Percentiles rank a stretch among this genome's conserved stretches.
Conservation (phyloP, 2,329 filamentous ascomycete species). For the Reticulascus tulasneorum region DNA sequence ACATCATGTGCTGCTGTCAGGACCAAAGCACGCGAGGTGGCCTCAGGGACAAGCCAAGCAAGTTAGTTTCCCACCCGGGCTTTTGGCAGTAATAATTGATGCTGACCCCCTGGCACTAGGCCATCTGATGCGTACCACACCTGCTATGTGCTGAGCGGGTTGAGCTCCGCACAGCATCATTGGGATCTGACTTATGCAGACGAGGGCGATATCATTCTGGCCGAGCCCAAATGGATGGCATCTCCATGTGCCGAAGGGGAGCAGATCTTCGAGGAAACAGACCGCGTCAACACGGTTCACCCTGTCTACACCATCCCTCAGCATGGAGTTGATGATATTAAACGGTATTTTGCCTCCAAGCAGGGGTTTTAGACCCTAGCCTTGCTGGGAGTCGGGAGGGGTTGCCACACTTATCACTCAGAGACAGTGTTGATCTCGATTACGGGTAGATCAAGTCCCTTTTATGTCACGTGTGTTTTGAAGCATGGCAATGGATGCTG, state of each 20-base stretch:
- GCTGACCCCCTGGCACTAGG: slow-evolving; percentile 34
- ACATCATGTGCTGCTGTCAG: slow-evolving; percentile 88
- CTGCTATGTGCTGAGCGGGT: slow-evolving; percentile 82
- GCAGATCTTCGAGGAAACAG: slow-evolving; percentile 66
- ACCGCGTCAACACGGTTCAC: slow-evolving; percentile 68
- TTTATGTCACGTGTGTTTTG: too few relatives aligned
- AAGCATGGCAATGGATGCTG: too few relatives aligned
- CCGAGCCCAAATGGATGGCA: slow-evolving; percentile 40
- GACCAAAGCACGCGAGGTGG: slow-evolving; percentile 68
- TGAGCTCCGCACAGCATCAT: slow-evolving; percentile 76
- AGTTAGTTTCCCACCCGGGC: slow-evolving; percentile 49
- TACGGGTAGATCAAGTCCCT: too few relatives aligned
- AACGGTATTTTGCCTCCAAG: slow-evolving; percentile 60
- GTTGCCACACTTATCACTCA: too few relatives aligned
- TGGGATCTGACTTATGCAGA: slow-evolving; percentile 40
- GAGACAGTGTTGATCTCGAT: too few relatives aligned
- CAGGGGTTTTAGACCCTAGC: slow-evolving; percentile 45
- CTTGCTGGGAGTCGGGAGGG: too few relatives aligned
- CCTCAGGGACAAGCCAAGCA: slow-evolving; percentile 88
- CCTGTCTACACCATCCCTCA: slow-evolving; percentile 84
- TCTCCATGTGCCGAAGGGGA: slow-evolving; percentile 47
- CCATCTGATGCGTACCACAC: slow-evolving; percentile 86
- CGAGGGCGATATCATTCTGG: slow-evolving; percentile 26
- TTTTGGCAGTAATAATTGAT: too few relatives aligned
- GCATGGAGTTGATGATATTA: slow-evolving; percentile 60